Conservation (phyloP, 208 protist genomes). For the Phytomonas francai region DNA sequence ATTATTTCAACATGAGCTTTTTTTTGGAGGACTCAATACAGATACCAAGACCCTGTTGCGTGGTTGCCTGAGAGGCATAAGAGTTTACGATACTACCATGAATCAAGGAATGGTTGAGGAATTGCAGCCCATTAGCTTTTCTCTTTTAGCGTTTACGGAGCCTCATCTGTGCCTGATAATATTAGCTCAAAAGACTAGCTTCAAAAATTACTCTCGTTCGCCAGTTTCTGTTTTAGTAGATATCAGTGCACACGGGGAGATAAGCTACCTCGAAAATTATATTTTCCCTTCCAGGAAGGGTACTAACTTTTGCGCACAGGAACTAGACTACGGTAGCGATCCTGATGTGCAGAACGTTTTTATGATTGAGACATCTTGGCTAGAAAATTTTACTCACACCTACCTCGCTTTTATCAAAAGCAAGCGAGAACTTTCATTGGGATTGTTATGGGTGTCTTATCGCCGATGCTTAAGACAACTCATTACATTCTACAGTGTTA, state of each 20-base stretch:
- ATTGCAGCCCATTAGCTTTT: slow-evolving; percentile 25
- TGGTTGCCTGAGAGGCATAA: slow-evolving; percentile 67
- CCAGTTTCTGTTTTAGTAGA: slow-evolving; percentile 23
- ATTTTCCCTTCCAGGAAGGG: slow-evolving; percentile 1
- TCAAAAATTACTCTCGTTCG: slow-evolving; percentile 30
- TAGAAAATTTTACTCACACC: not conserved
- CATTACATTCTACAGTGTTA: slow-evolving; percentile 19
- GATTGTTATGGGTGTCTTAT: slow-evolving; percentile 21
- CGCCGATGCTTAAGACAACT: slow-evolving; percentile 30
- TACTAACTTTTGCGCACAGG: slow-evolving; percentile 23
- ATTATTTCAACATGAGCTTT: slow-evolving; percentile 53
- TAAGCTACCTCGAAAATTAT: slow-evolving; percentile 27
- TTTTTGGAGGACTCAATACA: slow-evolving; percentile 44
- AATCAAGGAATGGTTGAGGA: slow-evolving; percentile 41
- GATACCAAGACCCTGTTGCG: slow-evolving; percentile 28
- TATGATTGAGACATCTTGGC: not conserved
- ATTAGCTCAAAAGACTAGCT: slow-evolving; percentile 15
- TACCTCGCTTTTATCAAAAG: not conserved
- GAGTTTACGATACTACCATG: slow-evolving; percentile 63
- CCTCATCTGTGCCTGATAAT: slow-evolving; percentile 31
- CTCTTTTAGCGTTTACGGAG: slow-evolving; percentile 24
- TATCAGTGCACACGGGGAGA: slow-evolving; percentile 36
- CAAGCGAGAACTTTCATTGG: slow-evolving; percentile 18
- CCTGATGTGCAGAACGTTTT: slow-evolving; percentile 35
- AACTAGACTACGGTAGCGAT: slow-evolving; percentile 63